Evolutionary conservation across 805 yeast species (phyloP).

Genomic region (Saccharomycopsis guyanensis): DNA sequence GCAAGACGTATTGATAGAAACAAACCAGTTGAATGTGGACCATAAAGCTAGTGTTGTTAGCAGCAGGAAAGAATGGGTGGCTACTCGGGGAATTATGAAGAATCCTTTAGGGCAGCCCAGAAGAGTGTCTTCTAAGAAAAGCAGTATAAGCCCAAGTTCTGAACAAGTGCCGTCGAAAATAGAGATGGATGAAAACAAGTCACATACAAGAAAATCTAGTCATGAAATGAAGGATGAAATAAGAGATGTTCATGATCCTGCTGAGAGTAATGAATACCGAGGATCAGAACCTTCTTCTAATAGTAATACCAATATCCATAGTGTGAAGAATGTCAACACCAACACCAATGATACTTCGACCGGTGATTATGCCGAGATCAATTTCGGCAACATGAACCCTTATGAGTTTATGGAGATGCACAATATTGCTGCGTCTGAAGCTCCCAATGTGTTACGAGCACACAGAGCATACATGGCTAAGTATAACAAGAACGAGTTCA

Average conservation of each 20-base stretch:
- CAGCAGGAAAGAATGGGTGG: background rate
- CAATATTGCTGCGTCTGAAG: background rate
- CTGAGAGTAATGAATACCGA: too few species aligned
- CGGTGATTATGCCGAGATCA: background rate
- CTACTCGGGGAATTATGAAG: constrained; percentile 1
- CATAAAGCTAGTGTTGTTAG: background rate
- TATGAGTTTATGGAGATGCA: background rate
- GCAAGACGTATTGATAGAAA: background rate
- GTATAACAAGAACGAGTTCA: background rate
- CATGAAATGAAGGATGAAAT: too few species aligned
- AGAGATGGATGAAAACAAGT: background rate
- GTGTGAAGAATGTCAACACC: background rate
- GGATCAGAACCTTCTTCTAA: background rate
- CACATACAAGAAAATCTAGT: background rate
- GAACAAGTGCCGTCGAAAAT: background rate
- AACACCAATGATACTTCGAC: background rate
- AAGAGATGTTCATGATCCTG: too few species aligned
- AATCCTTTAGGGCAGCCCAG: constrained; percentile 18
- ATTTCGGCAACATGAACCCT: background rate
- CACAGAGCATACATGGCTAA: background rate
- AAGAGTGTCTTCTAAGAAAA: constrained; percentile 13
- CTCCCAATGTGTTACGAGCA: background rate
- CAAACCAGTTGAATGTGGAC: background rate
- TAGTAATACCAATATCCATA: too few species aligned
- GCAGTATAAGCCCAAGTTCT: background rate